Evolutionary conservation across 352 stramenopile species (phyloP), one percentile per base, ranked within the genome.

Genomic region (Phytophthora meadii): DNA sequence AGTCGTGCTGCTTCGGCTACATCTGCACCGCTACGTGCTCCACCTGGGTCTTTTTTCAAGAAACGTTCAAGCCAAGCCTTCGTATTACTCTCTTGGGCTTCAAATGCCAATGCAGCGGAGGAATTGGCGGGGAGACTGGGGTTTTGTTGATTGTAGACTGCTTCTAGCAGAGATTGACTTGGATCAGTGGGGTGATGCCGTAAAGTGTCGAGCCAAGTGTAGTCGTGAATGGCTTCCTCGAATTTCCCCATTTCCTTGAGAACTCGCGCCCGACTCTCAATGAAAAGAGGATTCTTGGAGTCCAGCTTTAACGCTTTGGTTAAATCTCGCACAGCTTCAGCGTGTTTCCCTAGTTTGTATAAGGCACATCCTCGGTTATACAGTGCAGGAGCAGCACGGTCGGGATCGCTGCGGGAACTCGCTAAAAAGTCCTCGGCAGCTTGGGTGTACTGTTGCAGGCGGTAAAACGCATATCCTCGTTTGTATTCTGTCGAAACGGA

Each of bases 361-460:
- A 87, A 68, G 12, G 84, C 71, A 46, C 84, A 92, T 34, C 77
- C 76, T 37, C 81, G 79, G 41, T 92, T 90, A 65, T 90, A 92
- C 30, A 82, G 74, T 24, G 74, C 55, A 40, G 79, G 52, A 39
- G 63, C 61, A 4, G 71, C 70, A 17, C 62, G 64, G 17, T 76
- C 71, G 0, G 81, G 78, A 27, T 89, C 78, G 34, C 60, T 76
- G 5, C 52, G 61, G 2, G 84, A 60, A 46, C 84, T 89, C 9
- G 66, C 68, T 36, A 80, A 70, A 51, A 89, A 92, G 54, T 90
- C 84, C 9, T 74, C 62, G 6, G 88, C 63, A 11, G 84, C 81
- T 40, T 76, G 67, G 1, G 58, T 45, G 41, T 77, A 89, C 32
- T 85, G 61, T 4, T 77, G 57, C 27, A 90, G 64, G 1, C 82